A percentile compares a stretch with the other conserved stretches of the same genome.
Evolutionary conservation across 2,329 filamentous ascomycete genomes (phyloP).

Genomic region (Colletotrichum gigasporum): DNA sequence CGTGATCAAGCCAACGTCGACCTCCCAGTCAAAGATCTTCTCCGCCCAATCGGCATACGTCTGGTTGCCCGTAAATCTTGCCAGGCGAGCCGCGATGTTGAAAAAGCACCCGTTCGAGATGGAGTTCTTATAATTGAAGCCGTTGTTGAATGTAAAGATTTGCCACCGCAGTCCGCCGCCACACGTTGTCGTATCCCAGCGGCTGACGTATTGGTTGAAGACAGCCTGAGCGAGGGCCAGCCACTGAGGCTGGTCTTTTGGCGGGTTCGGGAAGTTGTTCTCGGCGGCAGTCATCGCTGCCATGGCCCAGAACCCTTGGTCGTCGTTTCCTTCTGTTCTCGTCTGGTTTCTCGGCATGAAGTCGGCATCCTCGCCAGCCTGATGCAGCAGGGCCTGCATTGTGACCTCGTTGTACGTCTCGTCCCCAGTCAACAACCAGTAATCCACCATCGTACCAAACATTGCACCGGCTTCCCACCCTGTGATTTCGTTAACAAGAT

Average conservation of each 20-base stretch:
- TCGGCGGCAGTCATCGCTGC: conserved; percentile 83
- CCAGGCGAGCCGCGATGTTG: conserved; percentile 75
- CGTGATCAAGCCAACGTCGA: conserved; percentile 64
- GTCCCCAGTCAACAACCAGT: conserved; percentile 77
- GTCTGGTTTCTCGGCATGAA: conserved; percentile 76
- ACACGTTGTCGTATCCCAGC: conserved; percentile 76
- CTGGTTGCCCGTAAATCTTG: conserved; percentile 79
- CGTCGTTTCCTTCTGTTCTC: conserved; percentile 72
- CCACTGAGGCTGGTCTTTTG: conserved; percentile 73
- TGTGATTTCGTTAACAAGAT: conserved; percentile 38
- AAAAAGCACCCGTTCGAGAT: conserved; percentile 77
- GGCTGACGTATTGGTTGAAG: conserved; percentile 78
- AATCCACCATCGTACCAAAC: conserved; percentile 77
- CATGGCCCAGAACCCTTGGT: conserved; percentile 88
- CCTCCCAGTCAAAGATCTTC: conserved; percentile 74
- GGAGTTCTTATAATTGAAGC: conserved; percentile 74
- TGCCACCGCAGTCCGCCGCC: conserved; percentile 86
- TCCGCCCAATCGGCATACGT: conserved; percentile 83
- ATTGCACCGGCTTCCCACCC: conserved; percentile 80
- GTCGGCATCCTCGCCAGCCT: conserved; percentile 66
- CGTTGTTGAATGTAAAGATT: conserved; percentile 80
- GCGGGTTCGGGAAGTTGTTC: conserved; percentile 76
- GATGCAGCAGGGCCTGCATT: conserved; percentile 67
- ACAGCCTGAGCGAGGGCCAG: conserved; percentile 81
- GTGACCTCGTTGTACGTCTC: conserved; percentile 69